Conservation (phyloP, 2,329 filamentous ascomycete species). For the Diaporthe citri region DNA sequence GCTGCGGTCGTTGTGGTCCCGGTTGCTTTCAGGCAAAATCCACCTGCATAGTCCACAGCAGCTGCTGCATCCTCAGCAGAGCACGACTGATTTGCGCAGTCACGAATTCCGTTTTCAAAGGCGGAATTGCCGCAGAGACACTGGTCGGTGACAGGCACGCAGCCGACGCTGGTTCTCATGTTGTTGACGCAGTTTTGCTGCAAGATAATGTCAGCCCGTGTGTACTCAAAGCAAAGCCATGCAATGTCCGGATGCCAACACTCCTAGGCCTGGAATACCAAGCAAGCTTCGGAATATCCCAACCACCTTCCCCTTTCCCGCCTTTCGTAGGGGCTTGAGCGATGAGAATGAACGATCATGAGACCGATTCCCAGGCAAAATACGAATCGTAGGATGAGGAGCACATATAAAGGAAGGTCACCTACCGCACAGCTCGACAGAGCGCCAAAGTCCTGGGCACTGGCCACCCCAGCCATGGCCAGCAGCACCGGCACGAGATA, state of each 20-base stretch:
- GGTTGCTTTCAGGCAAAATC: slow-evolving; percentile 41
- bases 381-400: neutral
- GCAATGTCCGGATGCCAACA: neutral
- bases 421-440: slow-evolving; percentile 39
- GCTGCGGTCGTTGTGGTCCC: slow-evolving; percentile 18
- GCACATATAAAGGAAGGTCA: neutral
- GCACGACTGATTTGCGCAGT: slow-evolving; percentile 43
- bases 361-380: neutral
- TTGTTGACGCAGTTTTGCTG: slow-evolving; percentile 35
- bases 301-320: neutral
- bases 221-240: neutral
- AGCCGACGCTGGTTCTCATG: slow-evolving; percentile 30
- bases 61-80: slow-evolving; percentile 40
- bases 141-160: slow-evolving; percentile 37
- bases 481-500: slow-evolving; percentile 34
- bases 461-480: slow-evolving; percentile 33
- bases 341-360: neutral
- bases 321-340: no score
- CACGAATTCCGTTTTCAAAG: slow-evolving; percentile 41
- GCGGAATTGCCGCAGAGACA: slow-evolving; percentile 45
- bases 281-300: neutral
- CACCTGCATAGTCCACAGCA: slow-evolving; percentile 40
- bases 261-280: neutral
- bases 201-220: slow-evolving; percentile 1
- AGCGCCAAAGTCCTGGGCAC: slow-evolving; percentile 38